Conservation (phyloP, 2,329 filamentous ascomycete species). For the Aspergillus hortae region DNA sequence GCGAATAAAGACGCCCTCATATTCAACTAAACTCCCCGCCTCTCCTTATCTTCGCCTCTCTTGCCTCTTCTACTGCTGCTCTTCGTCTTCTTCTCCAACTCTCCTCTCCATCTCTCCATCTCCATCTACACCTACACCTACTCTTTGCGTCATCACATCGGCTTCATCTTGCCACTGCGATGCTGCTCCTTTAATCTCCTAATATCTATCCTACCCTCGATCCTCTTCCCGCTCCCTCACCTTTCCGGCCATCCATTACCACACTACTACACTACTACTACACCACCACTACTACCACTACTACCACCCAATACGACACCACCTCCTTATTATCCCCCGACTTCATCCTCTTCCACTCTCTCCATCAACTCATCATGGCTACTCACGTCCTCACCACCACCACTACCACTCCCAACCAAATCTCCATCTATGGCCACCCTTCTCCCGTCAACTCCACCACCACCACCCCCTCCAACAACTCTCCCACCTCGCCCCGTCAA, state of each 20-base stretch:
- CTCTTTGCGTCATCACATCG: conserved; percentile 2
- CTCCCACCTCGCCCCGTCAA: conserved; percentile 50
- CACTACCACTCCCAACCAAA: conserved; percentile 29
- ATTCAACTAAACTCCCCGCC: too few relatives aligned
- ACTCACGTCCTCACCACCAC: conserved; percentile 31
- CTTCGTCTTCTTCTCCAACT: not conserved
- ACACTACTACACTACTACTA: not conserved
- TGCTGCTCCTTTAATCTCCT: conserved; percentile 8
- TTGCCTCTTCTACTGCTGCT: not conserved
- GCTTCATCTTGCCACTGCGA: conserved; percentile 14
- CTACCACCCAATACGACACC: not conserved
- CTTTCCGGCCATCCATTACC: not conserved
- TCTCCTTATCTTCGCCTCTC: not conserved
- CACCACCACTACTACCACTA: not conserved
- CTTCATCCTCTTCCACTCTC: not conserved
- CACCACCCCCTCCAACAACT: conserved; percentile 50
- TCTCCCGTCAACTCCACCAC: conserved; percentile 46
- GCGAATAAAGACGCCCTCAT: too few relatives aligned
- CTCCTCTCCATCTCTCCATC: not conserved
- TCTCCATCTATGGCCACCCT: conserved; percentile 38
- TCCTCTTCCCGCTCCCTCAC: not conserved
- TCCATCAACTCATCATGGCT: conserved; percentile 21
- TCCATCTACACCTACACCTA: not conserved
- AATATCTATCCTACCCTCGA: not conserved
- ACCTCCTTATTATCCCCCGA: not conserved